Percentiles rank a stretch among this genome's conserved stretches.
These are phyloP conservation scores for Chaetomium strumarium DNA, from an alignment of 2,329 filamentous ascomycete genomes.

Conservation along the genomic window DNA sequence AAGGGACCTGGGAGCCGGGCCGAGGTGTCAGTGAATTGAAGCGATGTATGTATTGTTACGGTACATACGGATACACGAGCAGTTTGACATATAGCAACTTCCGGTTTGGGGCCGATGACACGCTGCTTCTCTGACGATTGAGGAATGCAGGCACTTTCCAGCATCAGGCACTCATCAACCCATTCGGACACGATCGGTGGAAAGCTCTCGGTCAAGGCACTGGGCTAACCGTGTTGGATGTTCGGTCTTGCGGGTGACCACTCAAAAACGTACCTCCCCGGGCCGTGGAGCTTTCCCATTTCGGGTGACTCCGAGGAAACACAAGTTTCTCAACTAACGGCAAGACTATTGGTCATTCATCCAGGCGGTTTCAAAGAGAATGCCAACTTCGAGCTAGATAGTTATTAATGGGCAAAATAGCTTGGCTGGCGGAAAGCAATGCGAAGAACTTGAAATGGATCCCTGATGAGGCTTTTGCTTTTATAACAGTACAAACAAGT, in stretches of 20 bases:
- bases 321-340: background rate
- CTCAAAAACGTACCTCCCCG: background rate
- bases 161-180: background rate
- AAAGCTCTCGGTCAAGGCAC: background rate
- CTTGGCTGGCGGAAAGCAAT: background rate
- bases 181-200: background rate
- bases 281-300: background rate
- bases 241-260: background rate
- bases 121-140: no score
- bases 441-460: background rate
- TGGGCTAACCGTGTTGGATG: constrained; percentile 3
- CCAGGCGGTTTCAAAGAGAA: background rate
- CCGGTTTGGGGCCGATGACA: no score
- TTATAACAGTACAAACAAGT: background rate
- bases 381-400: background rate
- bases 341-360: background rate
- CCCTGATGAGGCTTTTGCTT: constrained; percentile 10
- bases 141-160: no score
- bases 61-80: no score
- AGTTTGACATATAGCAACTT: no score
- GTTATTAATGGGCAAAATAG: no score
- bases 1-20: no score
- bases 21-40: no score
- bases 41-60: no score
- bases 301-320: constrained; percentile 2